Evolutionary conservation across 1,139 yeast genomes (phyloP).

Genomic region (Blastobotrys arbuscula): DNA sequence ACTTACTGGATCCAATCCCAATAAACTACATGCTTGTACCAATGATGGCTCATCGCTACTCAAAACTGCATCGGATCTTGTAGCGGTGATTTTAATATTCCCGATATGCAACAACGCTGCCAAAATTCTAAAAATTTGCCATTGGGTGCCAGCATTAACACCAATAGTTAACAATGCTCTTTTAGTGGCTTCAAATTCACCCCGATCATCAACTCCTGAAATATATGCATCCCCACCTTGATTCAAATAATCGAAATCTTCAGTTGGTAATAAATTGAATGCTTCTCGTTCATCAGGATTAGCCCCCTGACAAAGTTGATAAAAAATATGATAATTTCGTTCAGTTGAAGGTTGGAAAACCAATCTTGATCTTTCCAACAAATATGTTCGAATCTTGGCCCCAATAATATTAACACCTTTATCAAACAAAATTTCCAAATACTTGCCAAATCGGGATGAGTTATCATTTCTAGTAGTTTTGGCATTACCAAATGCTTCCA

Average conservation of each 20-base stretch:
- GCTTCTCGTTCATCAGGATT: conserved; percentile 50
- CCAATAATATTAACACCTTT: conserved; percentile 74
- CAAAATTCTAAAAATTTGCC: conserved; percentile 65
- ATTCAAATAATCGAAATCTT: conserved; percentile 74
- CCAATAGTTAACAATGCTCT: conserved; percentile 80
- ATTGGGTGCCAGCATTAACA: conserved; percentile 53
- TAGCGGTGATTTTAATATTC: conserved; percentile 81
- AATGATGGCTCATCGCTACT: conserved; percentile 83
- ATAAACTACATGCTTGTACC: conserved; percentile 74
- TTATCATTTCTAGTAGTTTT: conserved; percentile 96
- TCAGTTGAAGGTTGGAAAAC: conserved; percentile 88
- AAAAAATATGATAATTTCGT: conserved; percentile 92
- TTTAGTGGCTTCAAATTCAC: conserved; percentile 67
- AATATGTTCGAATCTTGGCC: conserved; percentile 87
- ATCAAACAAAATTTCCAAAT: conserved; percentile 84
- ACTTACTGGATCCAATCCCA: conserved; percentile 67
- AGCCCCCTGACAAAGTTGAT: conserved; percentile 82
- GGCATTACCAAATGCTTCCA: conserved; percentile 99
- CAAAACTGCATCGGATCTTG: conserved; percentile 78
- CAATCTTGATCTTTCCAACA: conserved; percentile 87
- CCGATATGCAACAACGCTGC: conserved; percentile 93
- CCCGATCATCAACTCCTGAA: conserved; percentile 73
- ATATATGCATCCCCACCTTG: conserved; percentile 82
- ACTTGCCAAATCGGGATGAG: conserved; percentile 95
- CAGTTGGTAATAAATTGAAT: conserved; percentile 54